Conservation (phyloP, 73 alveolate species). For the Paramecium octaurelia region DNA sequence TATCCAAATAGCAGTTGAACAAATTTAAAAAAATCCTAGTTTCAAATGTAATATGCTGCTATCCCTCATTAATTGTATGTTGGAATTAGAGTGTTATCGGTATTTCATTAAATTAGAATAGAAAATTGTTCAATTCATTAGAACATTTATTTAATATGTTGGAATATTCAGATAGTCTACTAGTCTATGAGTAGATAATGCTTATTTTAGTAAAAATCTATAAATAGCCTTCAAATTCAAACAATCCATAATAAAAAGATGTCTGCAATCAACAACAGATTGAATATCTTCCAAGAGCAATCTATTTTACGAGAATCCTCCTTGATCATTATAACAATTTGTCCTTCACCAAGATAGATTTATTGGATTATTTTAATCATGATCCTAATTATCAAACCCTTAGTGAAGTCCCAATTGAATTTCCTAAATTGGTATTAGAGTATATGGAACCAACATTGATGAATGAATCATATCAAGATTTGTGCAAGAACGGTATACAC, state of each 20-base stretch:
- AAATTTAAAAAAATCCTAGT: not conserved
- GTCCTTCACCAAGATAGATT: constrained; percentile 4
- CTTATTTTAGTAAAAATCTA: not conserved
- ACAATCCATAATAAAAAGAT: not conserved
- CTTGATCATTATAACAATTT: not conserved
- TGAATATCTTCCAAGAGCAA: not conserved
- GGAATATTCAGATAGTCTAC: not conserved
- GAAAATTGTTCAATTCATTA: not conserved
- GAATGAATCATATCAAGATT: not conserved
- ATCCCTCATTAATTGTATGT: not conserved
- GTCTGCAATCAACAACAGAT: not conserved
- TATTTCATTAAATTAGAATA: not conserved
- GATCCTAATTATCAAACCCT: not conserved
- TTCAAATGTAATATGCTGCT: not conserved
- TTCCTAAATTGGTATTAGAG: not conserved
- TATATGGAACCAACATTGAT: not conserved
- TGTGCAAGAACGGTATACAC: not conserved
- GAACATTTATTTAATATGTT: not conserved
- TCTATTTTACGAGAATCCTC: not conserved
- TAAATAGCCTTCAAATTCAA: not conserved
- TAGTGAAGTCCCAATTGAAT: not conserved
- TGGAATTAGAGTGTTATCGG: constrained; percentile 11
- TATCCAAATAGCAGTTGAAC: not conserved
- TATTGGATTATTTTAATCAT: not conserved
- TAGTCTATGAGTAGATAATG: not conserved